Evolutionary conservation across 805 yeast species (phyloP), one percentile per base, ranked within the genome.

Genomic region (Barnettozyma californica): DNA sequence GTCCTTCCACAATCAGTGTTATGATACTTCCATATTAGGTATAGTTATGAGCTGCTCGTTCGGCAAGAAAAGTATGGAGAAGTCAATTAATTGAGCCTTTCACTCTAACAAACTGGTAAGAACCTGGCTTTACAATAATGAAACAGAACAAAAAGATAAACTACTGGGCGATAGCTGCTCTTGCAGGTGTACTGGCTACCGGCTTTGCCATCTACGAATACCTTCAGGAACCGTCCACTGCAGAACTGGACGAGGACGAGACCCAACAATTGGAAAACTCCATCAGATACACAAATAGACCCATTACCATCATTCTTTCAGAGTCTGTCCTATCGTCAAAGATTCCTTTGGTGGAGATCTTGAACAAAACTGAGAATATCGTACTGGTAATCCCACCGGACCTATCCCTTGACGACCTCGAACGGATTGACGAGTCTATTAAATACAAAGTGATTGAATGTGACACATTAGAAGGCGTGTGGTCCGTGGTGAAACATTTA

Each of bases 401-500:
- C 5, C 48, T 61, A 26, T 33, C 55, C 4, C 13, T 52, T 18
- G 42, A 44, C 29, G 56, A 60, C 48, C 41, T 61, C 9, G 48
- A 69, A 1, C 61, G 64, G 3, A 38, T 51, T 19, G 62, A 60
- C 50, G 69, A 73, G 45, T 55, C 76, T 11, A 72, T 80, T 2
- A 23, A 11, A 4, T 54, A 48, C 43, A 59, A 59, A 27, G 46
- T 55, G 1, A 58, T 59, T 11, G 66, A 65, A 42, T 75, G 81
- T 43, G 74, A 70, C n/a, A 71, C 76, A 0, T 66, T 66, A 46
- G 65, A 62, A 11, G 83, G 85, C 2, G 60, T 78, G 11, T 74
- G 78, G 66, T 79, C 81, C 34, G 68, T 81, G n/a, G 67, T 79
- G 20, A 78, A 78, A 51, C 83, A 79, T 49, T 45, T 81, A 23